These are phyloP conservation scores for Apophysomyces sp. DNA, from an alignment of 371 early-diverging fungal species.

Conservation along the genomic window DNA sequence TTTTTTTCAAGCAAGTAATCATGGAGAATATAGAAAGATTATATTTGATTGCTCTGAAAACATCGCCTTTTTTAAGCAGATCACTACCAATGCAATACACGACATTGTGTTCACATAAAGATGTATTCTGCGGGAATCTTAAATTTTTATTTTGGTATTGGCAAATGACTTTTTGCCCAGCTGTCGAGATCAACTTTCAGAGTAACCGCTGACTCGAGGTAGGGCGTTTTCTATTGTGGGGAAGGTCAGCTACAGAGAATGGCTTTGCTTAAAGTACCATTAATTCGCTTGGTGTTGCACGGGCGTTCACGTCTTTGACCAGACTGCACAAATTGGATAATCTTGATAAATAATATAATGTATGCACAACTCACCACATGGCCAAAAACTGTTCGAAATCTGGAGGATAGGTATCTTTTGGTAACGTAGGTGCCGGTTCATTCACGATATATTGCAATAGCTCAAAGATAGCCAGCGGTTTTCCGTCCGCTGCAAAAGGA, in stretches of 20 bases:
- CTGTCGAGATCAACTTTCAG: constrained; percentile 4
- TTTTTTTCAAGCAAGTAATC: no score
- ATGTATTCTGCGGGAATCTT: not conserved
- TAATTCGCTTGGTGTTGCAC: constrained; percentile 3
- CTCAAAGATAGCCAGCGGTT: constrained; percentile 76
- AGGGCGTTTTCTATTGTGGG: constrained; percentile 1
- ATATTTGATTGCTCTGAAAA: no score
- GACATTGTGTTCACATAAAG: no score
- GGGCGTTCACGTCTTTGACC: constrained; percentile 2
- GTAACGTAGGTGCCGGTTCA: constrained; percentile 74
- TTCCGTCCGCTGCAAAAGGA: constrained; percentile 74
- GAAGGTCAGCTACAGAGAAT: not conserved
- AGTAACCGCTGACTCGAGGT: not conserved
- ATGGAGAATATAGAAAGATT: no score
- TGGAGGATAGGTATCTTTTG: constrained; percentile 16
- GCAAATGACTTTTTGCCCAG: constrained; percentile 6
- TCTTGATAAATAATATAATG: not conserved
- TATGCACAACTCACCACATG: not conserved
- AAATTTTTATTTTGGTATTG: not conserved
- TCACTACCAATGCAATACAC: no score
- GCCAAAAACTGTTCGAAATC: not conserved
- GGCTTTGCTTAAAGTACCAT: not conserved
- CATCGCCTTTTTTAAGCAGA: no score
- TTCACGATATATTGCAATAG: constrained; percentile 82
- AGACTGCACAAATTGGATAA: not conserved